Percentiles rank a stretch among this genome's conserved stretches.
Conservation (phyloP, 2,329 filamentous ascomycete genomes). For the Trichoderma semiorbis region DNA sequence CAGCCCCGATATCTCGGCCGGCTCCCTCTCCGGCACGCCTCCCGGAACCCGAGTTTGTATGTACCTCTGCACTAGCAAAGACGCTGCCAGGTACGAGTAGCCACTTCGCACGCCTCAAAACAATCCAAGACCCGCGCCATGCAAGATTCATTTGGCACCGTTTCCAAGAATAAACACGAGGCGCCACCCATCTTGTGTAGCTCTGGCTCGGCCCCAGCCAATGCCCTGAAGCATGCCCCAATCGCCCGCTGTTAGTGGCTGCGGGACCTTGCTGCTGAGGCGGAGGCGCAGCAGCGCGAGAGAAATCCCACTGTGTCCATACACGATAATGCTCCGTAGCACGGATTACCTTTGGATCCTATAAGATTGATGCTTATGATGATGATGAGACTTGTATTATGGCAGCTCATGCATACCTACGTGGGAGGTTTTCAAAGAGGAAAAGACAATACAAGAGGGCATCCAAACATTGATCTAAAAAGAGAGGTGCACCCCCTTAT, state of each 20-base stretch:
- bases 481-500: background rate
- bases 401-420: background rate
- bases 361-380: background rate
- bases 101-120: background rate
- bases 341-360: no score
- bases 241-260: conserved; percentile 16
- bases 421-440: background rate
- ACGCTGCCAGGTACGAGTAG: background rate
- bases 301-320: background rate
- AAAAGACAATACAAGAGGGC: background rate
- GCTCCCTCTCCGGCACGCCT: background rate
- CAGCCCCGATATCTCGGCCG: background rate
- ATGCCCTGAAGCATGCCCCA: conserved; percentile 13
- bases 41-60: background rate
- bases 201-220: background rate
- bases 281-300: conserved; percentile 10
- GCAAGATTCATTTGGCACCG: background rate
- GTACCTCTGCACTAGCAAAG: background rate
- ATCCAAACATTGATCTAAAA: background rate
- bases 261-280: conserved; percentile 2
- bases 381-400: background rate
- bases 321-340: background rate
- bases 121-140: background rate
- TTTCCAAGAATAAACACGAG: conserved; percentile 16
- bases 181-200: background rate